Evolutionary conservation across 768 basidiomycete genomes (phyloP), one percentile per base, ranked within the genome.

Genomic region (Boletus tomentosulus): DNA sequence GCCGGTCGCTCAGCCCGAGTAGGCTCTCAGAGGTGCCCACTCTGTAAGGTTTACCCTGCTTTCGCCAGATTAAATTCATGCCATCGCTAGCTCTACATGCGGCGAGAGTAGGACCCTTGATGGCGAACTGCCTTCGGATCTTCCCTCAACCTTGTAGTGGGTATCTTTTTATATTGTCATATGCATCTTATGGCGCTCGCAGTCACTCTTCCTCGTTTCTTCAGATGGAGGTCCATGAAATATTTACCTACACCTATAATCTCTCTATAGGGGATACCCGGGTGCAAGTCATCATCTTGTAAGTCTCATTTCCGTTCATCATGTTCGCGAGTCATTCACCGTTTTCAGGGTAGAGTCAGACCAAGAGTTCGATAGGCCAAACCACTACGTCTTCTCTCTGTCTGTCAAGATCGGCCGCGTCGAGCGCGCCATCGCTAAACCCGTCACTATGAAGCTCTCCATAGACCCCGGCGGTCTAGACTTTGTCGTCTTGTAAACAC

Each of bases 401-500:
- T 78, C 80, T 15, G 66, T 84, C 61, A 80, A 79, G 67, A 68
- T 74, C 22, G 79, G 82, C 57, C 74, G 77, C 7, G 73, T 85
- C 44, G 82, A 85, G 67, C 74, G 84, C 12, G 70, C 74, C 12
- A 48, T 86, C 16, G 73, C 78, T 47, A 75, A 78, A 33, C 77
- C 84, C 1, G 59, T 76, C 15, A 68, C 71, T 30, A 68, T 82
- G 54, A 75, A 64, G 37, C 69, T 86, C 24, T 60, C 62, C 10
- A 69, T 84, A 27, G 80, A 86, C 57, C 84, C 84, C 4, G 72
- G 79, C 37, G 66, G 57, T 35, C 72, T 87, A 11, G 75, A 83
- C 33, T 87, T 86, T 59, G 73, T 76, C 27, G 80, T 86, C 19
- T 86, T 86, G 85, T 86, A 60, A 63, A 74, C 73, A 24, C 1